A percentile compares a stretch with the other conserved stretches of the same genome.
These are phyloP conservation scores for Salvia hispanica DNA, from an alignment of 257 asterid genomes.

Conservation along the genomic window DNA sequence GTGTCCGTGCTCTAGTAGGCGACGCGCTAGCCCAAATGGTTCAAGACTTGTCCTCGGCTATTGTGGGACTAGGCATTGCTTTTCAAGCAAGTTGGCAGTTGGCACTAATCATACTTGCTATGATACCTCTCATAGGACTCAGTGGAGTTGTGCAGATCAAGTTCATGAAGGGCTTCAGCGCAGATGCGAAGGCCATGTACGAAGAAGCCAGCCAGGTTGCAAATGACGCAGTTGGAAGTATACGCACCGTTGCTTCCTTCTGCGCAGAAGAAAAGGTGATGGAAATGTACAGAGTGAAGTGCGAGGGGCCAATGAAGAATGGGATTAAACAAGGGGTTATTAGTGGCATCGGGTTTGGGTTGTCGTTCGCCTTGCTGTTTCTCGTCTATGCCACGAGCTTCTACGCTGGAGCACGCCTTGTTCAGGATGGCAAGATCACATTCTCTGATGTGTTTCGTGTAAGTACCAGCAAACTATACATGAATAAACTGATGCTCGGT, in stretches of 20 bases:
- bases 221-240: conserved; percentile 84
- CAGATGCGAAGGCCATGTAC: conserved; percentile 71
- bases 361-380: conserved; percentile 57
- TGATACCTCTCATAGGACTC: conserved; percentile 56
- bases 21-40: conserved; percentile 58
- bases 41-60: conserved; percentile 53
- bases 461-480: conserved; percentile 22
- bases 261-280: conserved; percentile 86
- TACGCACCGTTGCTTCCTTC: conserved; percentile 85
- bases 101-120: conserved; percentile 58
- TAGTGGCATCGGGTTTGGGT: conserved; percentile 79
- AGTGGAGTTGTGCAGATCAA: conserved; percentile 53
- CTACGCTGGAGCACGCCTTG: conserved; percentile 86
- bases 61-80: conserved; percentile 59
- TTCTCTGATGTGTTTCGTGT: conserved; percentile 80
- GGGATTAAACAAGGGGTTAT: conserved; percentile 74
- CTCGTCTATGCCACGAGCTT: conserved; percentile 81
- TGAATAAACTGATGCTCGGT: no score
- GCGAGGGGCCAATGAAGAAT: conserved; percentile 68
- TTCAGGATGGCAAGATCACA: conserved; percentile 66
- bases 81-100: conserved; percentile 73
- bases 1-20: conserved; percentile 62
- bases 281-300: conserved; percentile 65
- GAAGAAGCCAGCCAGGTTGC: conserved; percentile 94
- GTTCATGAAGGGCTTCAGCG: conserved; percentile 61